Percentiles rank a stretch among this genome's conserved stretches.
phyloP scores from a whole-genome alignment of 192 early-diverging fungal species.

The Powellomyces hirtus region DNA sequence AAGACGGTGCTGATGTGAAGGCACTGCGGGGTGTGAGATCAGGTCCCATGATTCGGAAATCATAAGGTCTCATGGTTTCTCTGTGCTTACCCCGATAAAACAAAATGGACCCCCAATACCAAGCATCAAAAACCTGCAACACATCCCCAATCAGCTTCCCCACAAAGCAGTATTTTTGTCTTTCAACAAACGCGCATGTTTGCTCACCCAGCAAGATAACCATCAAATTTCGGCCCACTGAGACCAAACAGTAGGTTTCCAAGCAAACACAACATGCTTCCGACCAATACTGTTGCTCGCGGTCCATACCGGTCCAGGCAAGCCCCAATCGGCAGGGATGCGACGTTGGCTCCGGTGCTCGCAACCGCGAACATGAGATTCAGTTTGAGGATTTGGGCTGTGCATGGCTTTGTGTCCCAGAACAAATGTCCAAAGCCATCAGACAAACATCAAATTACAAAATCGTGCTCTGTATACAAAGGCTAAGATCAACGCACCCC shows the following conservation, averaged over 20 bases:
- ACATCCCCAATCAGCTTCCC: background rate
- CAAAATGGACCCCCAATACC: slow-evolving; percentile 18
- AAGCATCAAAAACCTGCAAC: background rate
- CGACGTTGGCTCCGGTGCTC: slow-evolving; percentile 17
- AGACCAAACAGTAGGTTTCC: slow-evolving; percentile 19
- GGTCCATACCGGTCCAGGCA: slow-evolving; percentile 19
- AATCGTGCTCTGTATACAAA: too few species aligned
- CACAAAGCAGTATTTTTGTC: too few species aligned
- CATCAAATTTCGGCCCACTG: slow-evolving; percentile 18
- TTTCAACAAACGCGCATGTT: background rate
- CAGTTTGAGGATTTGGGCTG: slow-evolving; percentile 15
- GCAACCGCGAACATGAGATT: slow-evolving; percentile 26
- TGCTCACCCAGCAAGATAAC: slow-evolving; percentile 7
- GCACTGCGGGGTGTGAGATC: too few species aligned
- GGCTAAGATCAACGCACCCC: too few species aligned
- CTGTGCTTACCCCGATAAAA: slow-evolving; percentile 17
- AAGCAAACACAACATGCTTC: slow-evolving; percentile 5
- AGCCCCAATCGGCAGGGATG: slow-evolving; percentile 23
- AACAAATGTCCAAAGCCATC: background rate
- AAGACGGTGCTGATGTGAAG: slow-evolving; percentile 23
- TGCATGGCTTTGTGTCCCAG: slow-evolving; percentile 14
- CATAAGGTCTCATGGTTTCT: background rate
- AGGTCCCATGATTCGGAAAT: too few species aligned
- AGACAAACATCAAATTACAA: background rate
- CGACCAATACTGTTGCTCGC: slow-evolving; percentile 12